Percentiles rank a stretch among this genome's conserved stretches.
Evolutionary conservation across 139 green algal species (phyloP).

Genomic region (Picochlorum sp.): DNA sequence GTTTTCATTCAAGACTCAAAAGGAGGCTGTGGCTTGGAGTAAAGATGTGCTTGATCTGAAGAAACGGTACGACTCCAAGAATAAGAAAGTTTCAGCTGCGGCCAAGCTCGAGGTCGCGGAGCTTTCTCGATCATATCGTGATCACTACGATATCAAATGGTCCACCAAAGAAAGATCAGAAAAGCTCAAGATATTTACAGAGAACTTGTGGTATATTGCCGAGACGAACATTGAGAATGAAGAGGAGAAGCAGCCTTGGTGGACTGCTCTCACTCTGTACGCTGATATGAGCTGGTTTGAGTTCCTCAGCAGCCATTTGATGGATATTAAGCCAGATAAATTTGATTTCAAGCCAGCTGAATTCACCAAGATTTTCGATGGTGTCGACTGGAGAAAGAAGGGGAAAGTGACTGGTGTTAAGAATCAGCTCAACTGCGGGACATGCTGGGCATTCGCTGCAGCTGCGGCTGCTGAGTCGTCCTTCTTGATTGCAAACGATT

Average conservation of each 20-base stretch:
- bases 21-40: not conserved
- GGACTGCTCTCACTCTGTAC: not conserved
- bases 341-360: not conserved
- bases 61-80: not conserved
- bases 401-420: constrained; percentile 4
- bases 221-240: constrained; percentile 1
- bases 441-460: constrained; percentile 24
- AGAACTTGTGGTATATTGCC: not conserved
- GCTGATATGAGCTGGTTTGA: not conserved
- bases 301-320: not conserved
- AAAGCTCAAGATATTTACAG: not conserved
- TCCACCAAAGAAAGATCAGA: not conserved
- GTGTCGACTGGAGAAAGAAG: not conserved
- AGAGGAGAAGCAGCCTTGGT: constrained; percentile 1
- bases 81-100: not conserved
- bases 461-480: constrained; percentile 14
- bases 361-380: not conserved
- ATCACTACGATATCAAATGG: constrained; percentile 7
- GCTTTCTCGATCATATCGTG: not conserved
- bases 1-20: constrained; percentile 8
- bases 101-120: not conserved
- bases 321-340: not conserved
- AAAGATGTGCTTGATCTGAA: not conserved
- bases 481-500: constrained; percentile 14
- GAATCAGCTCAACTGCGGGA: constrained; percentile 10